Evolutionary conservation across 768 basidiomycete species (phyloP).

Genomic region (Clavaria fumosa): DNA sequence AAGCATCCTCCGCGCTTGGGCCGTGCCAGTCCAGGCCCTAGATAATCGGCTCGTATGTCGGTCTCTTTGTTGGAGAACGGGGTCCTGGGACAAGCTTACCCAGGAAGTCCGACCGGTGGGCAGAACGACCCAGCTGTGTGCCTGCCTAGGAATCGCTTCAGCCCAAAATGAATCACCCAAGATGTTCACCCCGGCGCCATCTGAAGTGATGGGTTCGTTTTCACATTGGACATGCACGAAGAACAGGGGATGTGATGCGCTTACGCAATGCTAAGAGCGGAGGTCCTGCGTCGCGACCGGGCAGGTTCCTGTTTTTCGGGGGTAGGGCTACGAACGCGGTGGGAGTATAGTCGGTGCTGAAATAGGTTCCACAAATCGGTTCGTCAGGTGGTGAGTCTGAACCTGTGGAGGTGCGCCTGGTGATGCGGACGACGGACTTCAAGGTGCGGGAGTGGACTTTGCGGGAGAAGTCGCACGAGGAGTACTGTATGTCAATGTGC

Average conservation of each 20-base stretch:
- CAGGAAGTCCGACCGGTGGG: conserved; percentile 77
- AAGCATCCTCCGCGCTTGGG: conserved; percentile 57
- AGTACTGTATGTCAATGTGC: conserved; percentile 26
- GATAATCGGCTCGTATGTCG: too few species aligned
- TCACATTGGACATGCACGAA: too few species aligned
- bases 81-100: conserved; percentile 28
- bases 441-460: too few species aligned
- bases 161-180: conserved; percentile 40
- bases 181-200: conserved; percentile 81
- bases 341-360: conserved; percentile 38
- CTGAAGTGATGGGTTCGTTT: too few species aligned
- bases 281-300: conserved; percentile 22
- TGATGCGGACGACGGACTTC: too few species aligned
- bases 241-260: conserved; percentile 13
- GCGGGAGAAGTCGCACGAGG: too few species aligned
- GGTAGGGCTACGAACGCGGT: conserved; percentile 44
- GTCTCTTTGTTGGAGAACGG: background rate
- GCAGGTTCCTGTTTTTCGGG: conserved; percentile 24
- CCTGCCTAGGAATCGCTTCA: conserved; percentile 41
- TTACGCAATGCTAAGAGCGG: conserved; percentile 53
- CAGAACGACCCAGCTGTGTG: conserved; percentile 59
- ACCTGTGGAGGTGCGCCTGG: too few species aligned
- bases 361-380: conserved; percentile 41
- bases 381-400: too few species aligned
- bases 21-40: conserved; percentile 93